Base-by-base conservation (phyloP, 257 asterid species). In the Solanum chilense region DNA sequence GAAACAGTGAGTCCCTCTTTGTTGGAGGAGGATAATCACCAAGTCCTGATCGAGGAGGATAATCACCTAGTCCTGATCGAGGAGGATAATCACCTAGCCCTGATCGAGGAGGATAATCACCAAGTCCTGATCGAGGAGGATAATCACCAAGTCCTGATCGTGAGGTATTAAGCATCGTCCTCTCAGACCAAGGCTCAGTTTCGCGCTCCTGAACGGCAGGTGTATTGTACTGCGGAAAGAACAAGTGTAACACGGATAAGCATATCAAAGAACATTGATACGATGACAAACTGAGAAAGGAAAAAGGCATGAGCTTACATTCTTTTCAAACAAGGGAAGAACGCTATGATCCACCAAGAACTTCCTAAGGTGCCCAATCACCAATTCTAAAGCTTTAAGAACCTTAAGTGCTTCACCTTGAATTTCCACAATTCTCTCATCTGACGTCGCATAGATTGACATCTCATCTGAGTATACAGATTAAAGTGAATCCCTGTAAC, bases 331-430 rank as follows among this genome's bases (percentile, higher is more conserved):
- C 82, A 96, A 88, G 42, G 99, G 98, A 75, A 96, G 92, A 88
- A 96, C 95, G 62, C 93, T 93, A 9, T 93, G 97, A 93, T 96
- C 99, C 83, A 96, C 98, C 91, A 96, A 88, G 86, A 96, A 96
- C 90, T 93, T 95, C 87, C 99, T 94, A 77, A 96, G 93, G 84
- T 95, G 99, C 58, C 93, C 93, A 76, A 96, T 91, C 69, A 95
- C 98, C 86, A 95, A 95, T 88, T 93, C 98, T 88, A 95, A 88
- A 35, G 98, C 99, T 89, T 90, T 93, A 29, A 93, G 94, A 87
- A 96, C 98, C 90, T 96, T 95, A 82, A 89, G 86, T 85, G 93
- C 93, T 90, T 96, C 99, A 42, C 98, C 99, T 87, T 95, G 98
- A 89, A 96, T 82, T 88, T 96, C 99, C 66, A 95, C 96, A 85